phyloP scores from a whole-genome alignment of 1,139 yeast genomes.

The Protomyces inundatus region DNA sequence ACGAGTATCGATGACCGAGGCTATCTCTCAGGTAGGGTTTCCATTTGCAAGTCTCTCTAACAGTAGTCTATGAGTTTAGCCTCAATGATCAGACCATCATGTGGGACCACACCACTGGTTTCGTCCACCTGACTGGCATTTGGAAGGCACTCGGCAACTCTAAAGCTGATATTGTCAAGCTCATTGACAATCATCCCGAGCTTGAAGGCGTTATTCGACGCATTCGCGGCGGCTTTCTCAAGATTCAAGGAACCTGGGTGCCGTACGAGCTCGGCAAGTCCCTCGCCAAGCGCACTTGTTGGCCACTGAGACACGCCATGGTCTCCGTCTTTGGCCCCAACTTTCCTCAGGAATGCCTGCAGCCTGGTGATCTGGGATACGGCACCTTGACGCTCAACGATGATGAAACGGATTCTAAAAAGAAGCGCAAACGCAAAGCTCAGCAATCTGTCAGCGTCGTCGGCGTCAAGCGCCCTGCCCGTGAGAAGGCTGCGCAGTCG shows the following conservation, averaged over 20 bases:
- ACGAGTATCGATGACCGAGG: conserved; percentile 68
- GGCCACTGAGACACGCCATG: conserved; percentile 65
- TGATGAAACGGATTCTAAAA: conserved; percentile 18
- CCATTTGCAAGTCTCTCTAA: not conserved
- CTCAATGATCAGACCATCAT: conserved; percentile 63
- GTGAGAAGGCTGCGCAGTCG: not conserved
- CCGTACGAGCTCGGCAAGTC: conserved; percentile 65
- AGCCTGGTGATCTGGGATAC: conserved; percentile 61
- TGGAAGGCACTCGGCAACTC: conserved; percentile 78
- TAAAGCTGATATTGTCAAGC: conserved; percentile 67
- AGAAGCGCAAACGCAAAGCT: conserved; percentile 17
- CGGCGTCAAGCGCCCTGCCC: not conserved
- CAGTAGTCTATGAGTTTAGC: conserved; percentile 58
- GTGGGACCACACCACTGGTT: conserved; percentile 86
- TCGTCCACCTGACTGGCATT: conserved; percentile 82
- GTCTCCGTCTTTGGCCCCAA: conserved; percentile 73
- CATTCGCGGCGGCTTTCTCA: conserved; percentile 84
- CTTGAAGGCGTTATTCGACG: conserved; percentile 63
- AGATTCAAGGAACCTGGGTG: conserved; percentile 94
- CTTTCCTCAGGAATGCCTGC: conserved; percentile 66
- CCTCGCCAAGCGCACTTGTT: conserved; percentile 72
- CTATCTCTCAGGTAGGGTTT: conserved; percentile 47
- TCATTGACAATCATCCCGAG: conserved; percentile 68
- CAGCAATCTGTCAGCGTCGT: not conserved
- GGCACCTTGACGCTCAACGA: conserved; percentile 51